phyloP scores from a whole-genome alignment of 208 protist species.

The Tritrichomonas foetus region DNA sequence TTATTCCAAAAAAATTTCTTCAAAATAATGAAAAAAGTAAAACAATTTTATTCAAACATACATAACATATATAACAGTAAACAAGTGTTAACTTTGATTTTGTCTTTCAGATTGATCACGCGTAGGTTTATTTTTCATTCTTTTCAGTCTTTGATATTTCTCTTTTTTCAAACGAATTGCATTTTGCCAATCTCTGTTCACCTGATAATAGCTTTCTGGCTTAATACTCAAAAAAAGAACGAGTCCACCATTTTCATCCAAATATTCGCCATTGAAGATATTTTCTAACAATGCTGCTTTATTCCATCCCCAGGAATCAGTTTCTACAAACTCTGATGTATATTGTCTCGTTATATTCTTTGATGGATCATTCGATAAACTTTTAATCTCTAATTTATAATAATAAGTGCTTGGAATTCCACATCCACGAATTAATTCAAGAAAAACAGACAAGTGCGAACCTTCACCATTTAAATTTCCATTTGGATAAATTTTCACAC shows the following conservation, averaged over 20 bases:
- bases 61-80: not conserved
- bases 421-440: not conserved
- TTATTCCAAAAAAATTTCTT: too few species aligned
- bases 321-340: not conserved
- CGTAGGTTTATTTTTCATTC: not conserved
- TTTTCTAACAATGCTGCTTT: not conserved
- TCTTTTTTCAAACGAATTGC: not conserved
- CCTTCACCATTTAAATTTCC: not conserved
- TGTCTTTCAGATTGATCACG: not conserved
- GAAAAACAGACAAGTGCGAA: not conserved
- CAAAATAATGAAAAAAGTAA: too few species aligned
- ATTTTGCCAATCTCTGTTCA: not conserved
- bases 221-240: not conserved
- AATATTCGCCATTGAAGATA: not conserved
- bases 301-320: conserved; percentile 34
- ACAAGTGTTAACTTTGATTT: not conserved
- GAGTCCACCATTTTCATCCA: not conserved
- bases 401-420: not conserved
- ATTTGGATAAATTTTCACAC: conserved; percentile 23
- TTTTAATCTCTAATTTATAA: not conserved
- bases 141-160: not conserved
- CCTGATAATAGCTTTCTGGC: not conserved
- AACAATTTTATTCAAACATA: too few species aligned
- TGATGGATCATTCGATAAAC: not conserved
- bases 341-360: not conserved